Percentiles rank a stretch among this genome's conserved stretches.
Conservation (phyloP, 371 early-diverging fungal species). For the Smittium mucronatum region DNA sequence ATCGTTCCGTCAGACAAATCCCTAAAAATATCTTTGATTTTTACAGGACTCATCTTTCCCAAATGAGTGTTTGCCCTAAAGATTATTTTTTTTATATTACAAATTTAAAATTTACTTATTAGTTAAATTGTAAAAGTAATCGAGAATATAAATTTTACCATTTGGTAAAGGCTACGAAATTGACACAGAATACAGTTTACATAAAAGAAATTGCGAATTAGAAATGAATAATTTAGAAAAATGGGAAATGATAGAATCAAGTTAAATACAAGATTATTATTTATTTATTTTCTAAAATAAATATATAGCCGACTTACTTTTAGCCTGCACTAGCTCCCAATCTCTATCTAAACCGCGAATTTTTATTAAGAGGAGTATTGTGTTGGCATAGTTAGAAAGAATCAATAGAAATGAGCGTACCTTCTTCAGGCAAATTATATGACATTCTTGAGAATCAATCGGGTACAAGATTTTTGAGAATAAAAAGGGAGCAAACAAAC, state of each 20-base stretch:
- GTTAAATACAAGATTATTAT: too few relatives aligned
- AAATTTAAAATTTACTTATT: conserved; percentile 15
- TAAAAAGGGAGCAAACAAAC: too few relatives aligned
- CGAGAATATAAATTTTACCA: too few relatives aligned
- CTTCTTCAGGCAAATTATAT: too few relatives aligned
- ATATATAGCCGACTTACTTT: conserved; percentile 45
- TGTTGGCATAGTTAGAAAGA: too few relatives aligned
- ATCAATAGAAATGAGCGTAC: too few relatives aligned
- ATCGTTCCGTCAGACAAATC: conserved; percentile 77
- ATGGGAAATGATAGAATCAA: background rate
- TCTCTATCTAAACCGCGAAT: conserved; percentile 49
- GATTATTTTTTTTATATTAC: too few relatives aligned
- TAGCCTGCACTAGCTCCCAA: conserved; percentile 80
- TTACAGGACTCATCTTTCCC: conserved; percentile 39
- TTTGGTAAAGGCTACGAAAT: conserved; percentile 77
- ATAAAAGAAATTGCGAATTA: background rate
- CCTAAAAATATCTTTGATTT: conserved; percentile 48
- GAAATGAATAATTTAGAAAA: conserved; percentile 4
- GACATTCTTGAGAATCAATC: too few relatives aligned
- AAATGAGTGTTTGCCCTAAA: conserved; percentile 92
- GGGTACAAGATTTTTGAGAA: too few relatives aligned
- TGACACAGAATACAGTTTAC: too few relatives aligned
- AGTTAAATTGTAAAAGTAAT: too few relatives aligned
- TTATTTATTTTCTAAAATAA: background rate
- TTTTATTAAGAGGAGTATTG: too few relatives aligned